Evolutionary conservation across 352 stramenopile genomes (phyloP), one percentile per base, ranked within the genome.

Genomic region (Phytopythium montanum): DNA sequence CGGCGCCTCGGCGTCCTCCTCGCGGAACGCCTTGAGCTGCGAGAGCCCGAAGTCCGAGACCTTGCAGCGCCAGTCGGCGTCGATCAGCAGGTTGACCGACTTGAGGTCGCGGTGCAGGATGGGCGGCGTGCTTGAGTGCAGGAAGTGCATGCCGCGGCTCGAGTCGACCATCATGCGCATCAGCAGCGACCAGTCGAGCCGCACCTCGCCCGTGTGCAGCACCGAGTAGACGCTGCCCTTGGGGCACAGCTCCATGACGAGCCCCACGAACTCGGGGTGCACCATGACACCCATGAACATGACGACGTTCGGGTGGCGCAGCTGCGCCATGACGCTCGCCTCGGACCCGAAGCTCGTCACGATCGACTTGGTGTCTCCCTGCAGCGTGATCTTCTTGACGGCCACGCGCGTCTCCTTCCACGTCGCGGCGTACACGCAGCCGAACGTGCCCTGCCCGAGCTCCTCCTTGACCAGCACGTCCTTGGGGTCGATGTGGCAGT

Each of bases 281-380:
- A 95, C 77, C 80, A 93, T 95, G 23, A 93, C 79, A 26, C 88
- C 88, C 83, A 97, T 93, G 65, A 96, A 96, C 80, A 97, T 94
- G 54, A 95, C 85, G 0, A 95, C 81, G 53, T 93, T 95, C 48
- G 81, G 81, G 66, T 94, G 83, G 18, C 81, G 80, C 8, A 94
- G 69, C 61, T 94, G 81, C 14, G 85, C 81, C 83, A 94, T 94
- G 19, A 92, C 82, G 42, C 81, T 90, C 21, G 82, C 83, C 60
- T 93, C 84, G 0, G 85, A 87, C 25, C 83, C 83, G 38, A 93
- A 95, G 41, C 76, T 92, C 36, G 81, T 93, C 34, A 93, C 75
- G 52, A 95, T 93, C 33, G 76, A 79, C 62, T 91, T 87, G 12
- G 76, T 91, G 44, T 92, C 85, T 7, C 81, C 84, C 31, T 88